These are phyloP conservation scores for Claviceps sp. DNA, from an alignment of 2,329 filamentous ascomycete species.

Conservation along the genomic window DNA sequence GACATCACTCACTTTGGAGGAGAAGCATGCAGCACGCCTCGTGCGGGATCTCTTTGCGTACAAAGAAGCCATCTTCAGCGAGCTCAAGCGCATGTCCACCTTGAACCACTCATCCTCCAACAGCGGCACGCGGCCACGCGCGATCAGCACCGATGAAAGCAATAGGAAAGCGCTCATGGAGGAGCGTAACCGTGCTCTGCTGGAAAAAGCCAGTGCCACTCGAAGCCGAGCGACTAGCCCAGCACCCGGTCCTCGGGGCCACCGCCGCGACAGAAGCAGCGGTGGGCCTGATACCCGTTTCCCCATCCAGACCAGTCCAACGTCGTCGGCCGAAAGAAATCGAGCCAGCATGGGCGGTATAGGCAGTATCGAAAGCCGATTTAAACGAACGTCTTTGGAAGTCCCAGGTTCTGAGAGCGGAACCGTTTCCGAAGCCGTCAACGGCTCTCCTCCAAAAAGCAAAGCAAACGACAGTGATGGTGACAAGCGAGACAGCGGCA, in stretches of 20 bases:
- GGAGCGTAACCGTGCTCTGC: slow-evolving; percentile 72
- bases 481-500: slow-evolving; percentile 53
- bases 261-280: slow-evolving; percentile 71
- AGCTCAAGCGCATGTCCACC: slow-evolving; percentile 79
- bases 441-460: slow-evolving; percentile 22
- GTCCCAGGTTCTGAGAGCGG: slow-evolving; percentile 51
- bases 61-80: slow-evolving; percentile 90
- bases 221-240: slow-evolving; percentile 66
- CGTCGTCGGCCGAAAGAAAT: slow-evolving; percentile 34
- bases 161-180: slow-evolving; percentile 90
- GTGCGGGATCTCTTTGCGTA: slow-evolving; percentile 85
- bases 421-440: slow-evolving; percentile 25
- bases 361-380: slow-evolving; percentile 26
- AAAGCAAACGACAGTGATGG: slow-evolving; percentile 13
- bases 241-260: slow-evolving; percentile 44
- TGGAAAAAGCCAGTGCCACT: slow-evolving; percentile 49
- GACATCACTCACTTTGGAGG: slow-evolving; percentile 85
- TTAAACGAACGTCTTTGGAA: slow-evolving; percentile 61
- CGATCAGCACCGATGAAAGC: slow-evolving; percentile 90
- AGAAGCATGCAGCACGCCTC: slow-evolving; percentile 82
- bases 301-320: slow-evolving; percentile 61
- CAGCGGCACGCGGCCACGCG: slow-evolving; percentile 53
- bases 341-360: slow-evolving; percentile 34
- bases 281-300: slow-evolving; percentile 66
- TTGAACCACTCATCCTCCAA: slow-evolving; percentile 51